Conservation (phyloP, 2,329 filamentous ascomycete species). For the Clonostachys rhizophaga region DNA sequence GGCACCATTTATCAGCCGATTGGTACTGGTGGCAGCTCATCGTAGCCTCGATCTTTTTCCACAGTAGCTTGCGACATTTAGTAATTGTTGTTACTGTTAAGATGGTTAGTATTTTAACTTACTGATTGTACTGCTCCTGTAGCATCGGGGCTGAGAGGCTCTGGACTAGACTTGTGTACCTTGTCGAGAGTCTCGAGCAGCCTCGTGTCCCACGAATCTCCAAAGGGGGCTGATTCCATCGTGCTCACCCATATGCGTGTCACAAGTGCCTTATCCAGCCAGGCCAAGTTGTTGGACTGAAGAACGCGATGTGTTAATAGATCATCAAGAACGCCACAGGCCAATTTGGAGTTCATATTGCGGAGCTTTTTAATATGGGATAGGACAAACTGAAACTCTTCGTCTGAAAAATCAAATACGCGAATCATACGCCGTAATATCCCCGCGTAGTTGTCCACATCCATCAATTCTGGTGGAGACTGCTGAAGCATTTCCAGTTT, state of each 20-base stretch:
- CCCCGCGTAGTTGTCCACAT: slow-evolving; percentile 39
- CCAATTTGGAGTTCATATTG: slow-evolving; percentile 42
- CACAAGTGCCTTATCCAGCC: slow-evolving; percentile 67
- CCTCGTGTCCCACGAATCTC: slow-evolving; percentile 13
- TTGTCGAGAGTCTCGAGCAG: slow-evolving; percentile 9
- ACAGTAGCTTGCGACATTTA: slow-evolving; percentile 59
- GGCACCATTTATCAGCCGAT: slow-evolving; percentile 66
- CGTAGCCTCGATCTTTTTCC: slow-evolving; percentile 68
- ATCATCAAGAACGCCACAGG: slow-evolving; percentile 51
- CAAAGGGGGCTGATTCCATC: slow-evolving; percentile 27
- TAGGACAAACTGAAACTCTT: slow-evolving; percentile 61
- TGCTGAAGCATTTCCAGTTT: slow-evolving; percentile 61
- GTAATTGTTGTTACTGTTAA: background rate
- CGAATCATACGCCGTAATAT: slow-evolving; percentile 59
- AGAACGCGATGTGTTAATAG: slow-evolving; percentile 57
- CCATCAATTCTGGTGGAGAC: slow-evolving; percentile 38
- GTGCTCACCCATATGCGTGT: slow-evolving; percentile 64
- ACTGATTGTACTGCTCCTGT: slow-evolving; percentile 66
- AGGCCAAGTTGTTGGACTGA: slow-evolving; percentile 40
- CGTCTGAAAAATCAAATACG: slow-evolving; percentile 53
- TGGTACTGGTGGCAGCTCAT: slow-evolving; percentile 47
- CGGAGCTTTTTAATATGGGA: slow-evolving; percentile 64
- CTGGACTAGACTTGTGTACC: slow-evolving; percentile 37
- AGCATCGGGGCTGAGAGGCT: slow-evolving; percentile 50
- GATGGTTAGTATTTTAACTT: slow-evolving; percentile 14